Evolutionary conservation across 768 basidiomycete genomes (phyloP), one percentile per base, ranked within the genome.

Genomic region (Suillus paluster): DNA sequence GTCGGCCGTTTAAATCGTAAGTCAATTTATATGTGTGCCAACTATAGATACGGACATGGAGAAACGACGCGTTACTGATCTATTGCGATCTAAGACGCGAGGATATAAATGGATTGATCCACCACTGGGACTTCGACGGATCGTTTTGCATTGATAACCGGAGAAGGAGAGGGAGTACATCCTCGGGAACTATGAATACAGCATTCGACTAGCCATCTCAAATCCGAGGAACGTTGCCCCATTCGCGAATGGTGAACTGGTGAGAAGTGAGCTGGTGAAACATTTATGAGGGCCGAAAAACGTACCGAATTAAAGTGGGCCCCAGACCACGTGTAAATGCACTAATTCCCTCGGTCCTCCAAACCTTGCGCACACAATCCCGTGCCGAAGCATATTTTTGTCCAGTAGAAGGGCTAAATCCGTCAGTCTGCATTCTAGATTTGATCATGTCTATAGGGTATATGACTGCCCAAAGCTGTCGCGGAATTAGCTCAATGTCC

Each of bases 361-460:
- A 96, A 19, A 95, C 88, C 58, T 86, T 91, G 38, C 87, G 84
- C 36, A 92, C 87, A 66, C 94, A 96, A 70, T 97, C 89, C 39
- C 94, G 69, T 15, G 92, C 87, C 17, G 91, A 91, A 34, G 81
- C 82, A 75, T 97, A 98, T 71, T 92, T 93, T 67, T 89, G 89
- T 33, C 90, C 89, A 46, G 87, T 88, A 17, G 87, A 79, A 4
- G 86, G 77, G 12, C 86, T 81, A 74, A 95, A 95, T 0, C 89
- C 92, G 70, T 98, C 97, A 0, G 96, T 97, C 77, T 99, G 97
- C 83, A 98, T 91, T 58, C 95, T 87, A 30, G 94, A 94, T 73
- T 99, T 99, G 71, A 98, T 87, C 85, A 97, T 93, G 76, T 97
- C 95, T 75, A 96, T 90, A 17, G 95, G 95, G 80, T 97, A 97